Evolutionary conservation across 2,329 filamentous ascomycete genomes (phyloP).

Genomic region (Pseudocercospora ulei): DNA sequence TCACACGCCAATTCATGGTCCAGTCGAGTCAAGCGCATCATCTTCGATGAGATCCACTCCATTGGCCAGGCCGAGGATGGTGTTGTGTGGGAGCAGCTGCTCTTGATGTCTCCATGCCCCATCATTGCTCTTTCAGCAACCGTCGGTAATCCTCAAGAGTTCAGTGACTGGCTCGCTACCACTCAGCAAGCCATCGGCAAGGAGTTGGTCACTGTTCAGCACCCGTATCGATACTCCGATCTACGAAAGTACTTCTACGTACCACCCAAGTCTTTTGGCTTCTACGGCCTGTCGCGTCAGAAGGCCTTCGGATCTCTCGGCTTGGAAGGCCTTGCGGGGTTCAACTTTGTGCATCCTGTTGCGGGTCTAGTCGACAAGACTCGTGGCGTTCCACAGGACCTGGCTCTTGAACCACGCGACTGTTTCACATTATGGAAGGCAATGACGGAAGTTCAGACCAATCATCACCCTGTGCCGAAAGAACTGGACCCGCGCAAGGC

Average conservation of each 20-base stretch:
- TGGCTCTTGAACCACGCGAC: slow-evolving; percentile 61
- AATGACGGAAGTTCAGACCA: slow-evolving; percentile 51
- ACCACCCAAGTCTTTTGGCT: slow-evolving; percentile 43
- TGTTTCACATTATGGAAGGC: slow-evolving; percentile 56
- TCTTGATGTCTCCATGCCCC: slow-evolving; percentile 63
- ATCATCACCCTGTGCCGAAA: slow-evolving; percentile 38
- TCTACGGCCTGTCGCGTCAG: slow-evolving; percentile 45
- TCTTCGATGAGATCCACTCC: slow-evolving; percentile 74
- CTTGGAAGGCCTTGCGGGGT: slow-evolving; percentile 43
- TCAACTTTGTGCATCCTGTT: slow-evolving; percentile 58
- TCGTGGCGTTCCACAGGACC: slow-evolving; percentile 56
- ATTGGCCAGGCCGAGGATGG: slow-evolving; percentile 70
- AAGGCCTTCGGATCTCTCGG: slow-evolving; percentile 39
- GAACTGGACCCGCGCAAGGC: slow-evolving; percentile 44
- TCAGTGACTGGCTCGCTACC: slow-evolving; percentile 56
- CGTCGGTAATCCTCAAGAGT: slow-evolving; percentile 63
- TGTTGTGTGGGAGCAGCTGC: slow-evolving; percentile 66
- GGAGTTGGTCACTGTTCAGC: slow-evolving; percentile 58
- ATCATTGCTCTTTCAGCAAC: slow-evolving; percentile 73
- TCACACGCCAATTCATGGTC: slow-evolving; percentile 59
- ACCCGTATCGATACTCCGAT: slow-evolving; percentile 63
- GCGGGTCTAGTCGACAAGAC: slow-evolving; percentile 52
- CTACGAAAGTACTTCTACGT: slow-evolving; percentile 63
- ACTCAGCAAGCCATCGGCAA: slow-evolving; percentile 56
- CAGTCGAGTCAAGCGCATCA: slow-evolving; percentile 59